Evolutionary conservation across 2,329 filamentous ascomycete species (phyloP), one percentile per base, ranked within the genome.

Genomic region (Cryphonectria nitschkei): DNA sequence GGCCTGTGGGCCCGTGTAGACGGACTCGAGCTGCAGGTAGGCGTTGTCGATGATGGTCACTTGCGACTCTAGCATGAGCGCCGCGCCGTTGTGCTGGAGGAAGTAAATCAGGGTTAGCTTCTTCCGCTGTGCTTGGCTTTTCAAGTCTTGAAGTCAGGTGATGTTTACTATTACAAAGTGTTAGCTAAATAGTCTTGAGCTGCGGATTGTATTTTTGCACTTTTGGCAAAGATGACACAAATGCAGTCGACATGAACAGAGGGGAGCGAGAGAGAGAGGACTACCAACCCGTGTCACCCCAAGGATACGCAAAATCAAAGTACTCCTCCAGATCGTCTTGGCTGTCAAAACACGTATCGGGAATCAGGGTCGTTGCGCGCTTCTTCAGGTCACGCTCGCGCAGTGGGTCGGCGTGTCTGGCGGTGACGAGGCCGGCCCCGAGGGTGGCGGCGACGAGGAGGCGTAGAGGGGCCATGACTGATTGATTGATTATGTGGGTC

Each of bases 301-400:
- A 86, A 0, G 85, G 86, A 73, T 88, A 88, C 70, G 84, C 82
- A 76, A 86, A 86, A 60, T 77, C 77, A 77, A 85, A 88, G 76
- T 85, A 77, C 7, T 75, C 71, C 54, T 81, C 78, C 50, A 83
- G 80, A 68, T 76, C 73, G 29, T 76, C 63, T 56, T 78, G 76
- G 2, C 79, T 79, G 70, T 79, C 74, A 73, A 81, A 81, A 68
- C 76, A 79, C 13, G 79, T 79, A 26, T 72, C 78, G 0, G 80
- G 80, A 67, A 81, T 81, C 16, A 81, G 78, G 0, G 79, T 79
- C 26, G 74, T 76, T n/a, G 70, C 67, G n/a, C 67, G 67, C 65
- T 70, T 72, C 68, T 73, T 54, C 37, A 73, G 72, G 34, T 65
- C 70, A 14, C 65, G 70, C 39, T 72, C 72, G 34, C 54, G 46